phyloP scores from a whole-genome alignment of 2,329 filamentous ascomycete species.

The Aspergillus sp. region DNA sequence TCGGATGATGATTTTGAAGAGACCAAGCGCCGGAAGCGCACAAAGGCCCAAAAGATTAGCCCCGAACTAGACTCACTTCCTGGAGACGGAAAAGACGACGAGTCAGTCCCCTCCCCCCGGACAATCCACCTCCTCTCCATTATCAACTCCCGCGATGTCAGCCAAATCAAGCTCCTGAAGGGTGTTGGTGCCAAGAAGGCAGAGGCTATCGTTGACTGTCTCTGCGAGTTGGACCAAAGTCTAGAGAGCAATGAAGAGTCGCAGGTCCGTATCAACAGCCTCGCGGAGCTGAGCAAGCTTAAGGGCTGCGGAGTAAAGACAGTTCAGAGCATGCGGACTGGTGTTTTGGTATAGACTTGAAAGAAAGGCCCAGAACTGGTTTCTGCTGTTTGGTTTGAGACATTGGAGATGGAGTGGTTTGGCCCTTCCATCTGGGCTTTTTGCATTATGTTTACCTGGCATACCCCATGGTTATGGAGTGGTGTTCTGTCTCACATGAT shows the following conservation, averaged over 20 bases:
- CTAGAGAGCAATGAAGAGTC: conserved; percentile 19
- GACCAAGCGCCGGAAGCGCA: conserved; percentile 31
- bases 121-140: conserved; percentile 45
- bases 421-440: neutral
- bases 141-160: conserved; percentile 47
- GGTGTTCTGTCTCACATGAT: neutral
- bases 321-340: conserved; percentile 49
- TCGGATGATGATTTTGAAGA: conserved; percentile 30
- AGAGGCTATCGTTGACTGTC: conserved; percentile 48
- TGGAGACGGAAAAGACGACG: conserved; percentile 21
- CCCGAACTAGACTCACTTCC: conserved; percentile 17
- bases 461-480: conserved; percentile 3
- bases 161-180: conserved; percentile 47
- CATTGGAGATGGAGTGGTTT: neutral
- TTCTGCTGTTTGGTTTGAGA: neutral
- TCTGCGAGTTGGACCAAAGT: conserved; percentile 43
- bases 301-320: conserved; percentile 47
- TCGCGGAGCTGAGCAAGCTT: conserved; percentile 43
- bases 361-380: too few species aligned
- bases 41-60: conserved; percentile 20
- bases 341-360: conserved; percentile 34
- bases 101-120: conserved; percentile 36
- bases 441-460: neutral
- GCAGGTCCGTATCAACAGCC: conserved; percentile 36
- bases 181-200: conserved; percentile 50